phyloP scores from a whole-genome alignment of 768 basidiomycete species.

The Calocera cornea region DNA sequence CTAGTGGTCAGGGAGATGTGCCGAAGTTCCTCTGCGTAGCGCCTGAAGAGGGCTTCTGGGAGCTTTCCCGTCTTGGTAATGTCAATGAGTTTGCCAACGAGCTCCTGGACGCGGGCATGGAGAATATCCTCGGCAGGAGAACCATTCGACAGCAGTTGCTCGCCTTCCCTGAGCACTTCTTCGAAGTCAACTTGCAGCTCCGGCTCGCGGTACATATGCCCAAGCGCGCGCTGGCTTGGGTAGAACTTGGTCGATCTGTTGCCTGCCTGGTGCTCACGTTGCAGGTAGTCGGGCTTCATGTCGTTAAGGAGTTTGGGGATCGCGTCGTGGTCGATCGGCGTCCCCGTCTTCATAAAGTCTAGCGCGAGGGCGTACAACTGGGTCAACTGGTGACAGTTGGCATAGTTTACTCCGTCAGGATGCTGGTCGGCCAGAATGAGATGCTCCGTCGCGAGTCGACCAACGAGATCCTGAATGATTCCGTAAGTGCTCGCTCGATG shows the following conservation, averaged over 20 bases:
- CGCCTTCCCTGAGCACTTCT: conserved; percentile 11
- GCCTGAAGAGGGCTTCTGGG: conserved; percentile 29
- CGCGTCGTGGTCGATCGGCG: conserved; percentile 1
- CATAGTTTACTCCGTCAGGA: conserved; percentile 11
- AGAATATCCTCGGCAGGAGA: background rate
- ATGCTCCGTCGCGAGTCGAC: conserved; percentile 14
- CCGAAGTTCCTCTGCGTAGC: conserved; percentile 49
- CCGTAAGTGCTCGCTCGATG: background rate
- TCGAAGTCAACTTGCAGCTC: conserved; percentile 29
- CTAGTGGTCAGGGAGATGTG: conserved; percentile 58
- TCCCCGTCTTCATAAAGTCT: conserved; percentile 14
- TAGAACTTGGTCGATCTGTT: conserved; percentile 52
- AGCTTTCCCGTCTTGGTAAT: background rate
- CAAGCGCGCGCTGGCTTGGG: conserved; percentile 53
- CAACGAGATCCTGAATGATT: conserved; percentile 10
- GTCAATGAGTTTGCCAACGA: background rate
- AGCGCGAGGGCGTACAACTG: conserved; percentile 15
- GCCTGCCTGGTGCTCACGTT: conserved; percentile 19
- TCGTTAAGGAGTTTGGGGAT: conserved; percentile 7
- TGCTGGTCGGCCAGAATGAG: conserved; percentile 16
- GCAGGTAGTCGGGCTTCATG: conserved; percentile 7
- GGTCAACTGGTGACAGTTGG: conserved; percentile 14
- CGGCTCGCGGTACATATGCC: conserved; percentile 54
- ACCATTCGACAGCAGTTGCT: background rate
- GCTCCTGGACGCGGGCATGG: background rate